Evolutionary conservation across 2,329 filamentous ascomycete species (phyloP), one percentile per base, ranked within the genome.

Genomic region (Phialophora expanda): DNA sequence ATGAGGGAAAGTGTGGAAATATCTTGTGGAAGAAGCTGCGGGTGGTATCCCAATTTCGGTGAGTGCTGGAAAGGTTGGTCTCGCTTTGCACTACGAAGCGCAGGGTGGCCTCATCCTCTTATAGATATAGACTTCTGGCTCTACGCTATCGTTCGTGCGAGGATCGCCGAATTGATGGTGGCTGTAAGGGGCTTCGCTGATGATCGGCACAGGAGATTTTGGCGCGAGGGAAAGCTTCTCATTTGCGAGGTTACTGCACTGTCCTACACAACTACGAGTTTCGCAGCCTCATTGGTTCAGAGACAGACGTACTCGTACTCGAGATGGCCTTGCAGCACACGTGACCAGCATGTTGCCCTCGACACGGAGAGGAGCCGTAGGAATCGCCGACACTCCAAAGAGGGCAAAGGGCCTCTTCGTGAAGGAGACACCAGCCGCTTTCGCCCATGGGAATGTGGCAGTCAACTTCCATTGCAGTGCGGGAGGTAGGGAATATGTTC

Each of bases 251-350:
- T 44, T 6, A 7, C 5, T 44, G 38, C 38, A 44, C 38, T 20
- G 17, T 44, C 38, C 38, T n/a, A 44, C 17, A n/a, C n/a, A 17
- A n/a, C 17, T 44, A 44, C 38, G 17, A 44, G 7, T 44, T n/a
- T n/a, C 38, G 26, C 6, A 14, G 3, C 24, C 22, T 51, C 20
- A 51, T 51, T 51, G 48, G 48, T 6, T 51, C 48, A 44, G 22
- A 22, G 9, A 26, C 20, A 51, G 48, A 51, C 48, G 48, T 26
- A 26, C 22, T 51, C 48, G 48, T 51, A 51, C 48, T 51, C 24
- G 12, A 9, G 22, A 22, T 20, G 20, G 20, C 48, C 24, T 22
- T 51, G 22, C 22, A 51, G 48, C 48, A 26, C 48, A 51, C 22
- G 48, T 51, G 48, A 51, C 22, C 48, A 24, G 48, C 8, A 51